Percentiles rank a stretch among this genome's conserved stretches.
phyloP scores from a whole-genome alignment of 2,329 filamentous ascomycete species.

The Cladophialophora exuberans region DNA sequence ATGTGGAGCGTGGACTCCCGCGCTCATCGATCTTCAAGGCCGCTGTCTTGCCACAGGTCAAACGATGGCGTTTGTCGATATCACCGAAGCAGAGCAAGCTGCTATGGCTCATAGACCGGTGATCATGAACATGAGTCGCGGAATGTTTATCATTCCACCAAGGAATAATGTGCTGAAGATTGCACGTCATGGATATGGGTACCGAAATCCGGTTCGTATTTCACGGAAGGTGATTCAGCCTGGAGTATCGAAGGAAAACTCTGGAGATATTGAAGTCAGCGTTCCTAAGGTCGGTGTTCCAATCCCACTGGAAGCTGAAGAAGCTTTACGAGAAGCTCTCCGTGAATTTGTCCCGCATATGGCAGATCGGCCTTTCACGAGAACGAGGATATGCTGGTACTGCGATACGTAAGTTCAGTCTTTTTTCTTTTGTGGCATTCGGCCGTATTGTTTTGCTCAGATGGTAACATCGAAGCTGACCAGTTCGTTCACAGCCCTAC shows the following conservation, averaged over 20 bases:
- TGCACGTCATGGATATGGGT: conserved; percentile 71
- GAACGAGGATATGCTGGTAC: conserved; percentile 74
- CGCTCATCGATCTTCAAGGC: conserved; percentile 75
- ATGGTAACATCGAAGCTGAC: neutral
- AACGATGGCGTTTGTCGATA: conserved; percentile 73
- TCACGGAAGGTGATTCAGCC: conserved; percentile 18
- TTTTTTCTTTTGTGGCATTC: neutral
- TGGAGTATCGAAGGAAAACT: conserved; percentile 1
- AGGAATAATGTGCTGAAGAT: conserved; percentile 62
- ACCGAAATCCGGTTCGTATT: conserved; percentile 39
- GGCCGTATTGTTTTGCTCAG: neutral
- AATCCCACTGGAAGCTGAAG: conserved; percentile 60
- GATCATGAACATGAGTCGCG: conserved; percentile 51
- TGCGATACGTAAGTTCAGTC: conserved; percentile 60
- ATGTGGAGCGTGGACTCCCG: conserved; percentile 83
- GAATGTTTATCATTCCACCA: conserved; percentile 61
- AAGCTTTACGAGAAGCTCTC: conserved; percentile 64
- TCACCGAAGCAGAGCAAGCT: conserved; percentile 72
- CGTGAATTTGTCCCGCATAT: conserved; percentile 59
- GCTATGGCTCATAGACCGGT: conserved; percentile 69
- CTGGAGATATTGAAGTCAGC: conserved; percentile 38
- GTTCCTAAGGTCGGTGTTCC: conserved; percentile 43
- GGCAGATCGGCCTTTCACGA: conserved; percentile 62
- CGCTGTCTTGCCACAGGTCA: conserved; percentile 82
- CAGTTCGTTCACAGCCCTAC: conserved; percentile 45